These are phyloP conservation scores for Hyparrhenia diplandra DNA, from an alignment of 176 grass and related monocot species.

Conservation along the genomic window DNA sequence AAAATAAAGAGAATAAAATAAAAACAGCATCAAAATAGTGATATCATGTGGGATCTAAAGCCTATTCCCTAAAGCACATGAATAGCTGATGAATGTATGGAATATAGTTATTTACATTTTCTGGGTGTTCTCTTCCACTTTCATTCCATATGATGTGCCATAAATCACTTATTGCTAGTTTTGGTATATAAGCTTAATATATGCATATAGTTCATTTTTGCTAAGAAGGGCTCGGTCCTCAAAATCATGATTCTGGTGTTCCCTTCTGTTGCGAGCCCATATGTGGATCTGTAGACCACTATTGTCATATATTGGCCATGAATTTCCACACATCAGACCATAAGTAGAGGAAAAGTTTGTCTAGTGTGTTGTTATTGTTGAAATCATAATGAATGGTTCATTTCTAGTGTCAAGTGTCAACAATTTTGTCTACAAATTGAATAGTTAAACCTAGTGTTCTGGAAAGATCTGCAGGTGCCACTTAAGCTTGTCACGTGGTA, in stretches of 20 bases:
- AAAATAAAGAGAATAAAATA: not conserved
- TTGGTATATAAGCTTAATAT: too few species aligned
- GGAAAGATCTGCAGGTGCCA: not conserved
- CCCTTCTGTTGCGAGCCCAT: not conserved
- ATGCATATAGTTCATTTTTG: not conserved
- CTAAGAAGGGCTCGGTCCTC: not conserved
- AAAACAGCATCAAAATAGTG: not conserved
- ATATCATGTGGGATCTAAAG: not conserved
- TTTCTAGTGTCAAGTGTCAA: not conserved
- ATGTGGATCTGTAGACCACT: not conserved
- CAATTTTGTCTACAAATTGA: not conserved
- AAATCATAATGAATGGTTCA: not conserved
- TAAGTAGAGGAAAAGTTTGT: not conserved
- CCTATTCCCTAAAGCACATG: not conserved
- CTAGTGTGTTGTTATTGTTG: not conserved
- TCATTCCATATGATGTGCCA: not conserved
- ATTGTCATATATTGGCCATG: not conserved
- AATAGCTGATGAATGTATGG: not conserved
- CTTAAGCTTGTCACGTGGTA: too few species aligned
- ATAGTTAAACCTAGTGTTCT: conserved; percentile 7
- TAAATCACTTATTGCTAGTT: not conserved
- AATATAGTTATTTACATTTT: not conserved
- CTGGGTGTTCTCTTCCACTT: not conserved
- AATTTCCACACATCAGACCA: not conserved
- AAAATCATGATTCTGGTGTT: not conserved